Conservation (phyloP, 768 basidiomycete genomes). For the Rhizopogon vinicolor region DNA sequence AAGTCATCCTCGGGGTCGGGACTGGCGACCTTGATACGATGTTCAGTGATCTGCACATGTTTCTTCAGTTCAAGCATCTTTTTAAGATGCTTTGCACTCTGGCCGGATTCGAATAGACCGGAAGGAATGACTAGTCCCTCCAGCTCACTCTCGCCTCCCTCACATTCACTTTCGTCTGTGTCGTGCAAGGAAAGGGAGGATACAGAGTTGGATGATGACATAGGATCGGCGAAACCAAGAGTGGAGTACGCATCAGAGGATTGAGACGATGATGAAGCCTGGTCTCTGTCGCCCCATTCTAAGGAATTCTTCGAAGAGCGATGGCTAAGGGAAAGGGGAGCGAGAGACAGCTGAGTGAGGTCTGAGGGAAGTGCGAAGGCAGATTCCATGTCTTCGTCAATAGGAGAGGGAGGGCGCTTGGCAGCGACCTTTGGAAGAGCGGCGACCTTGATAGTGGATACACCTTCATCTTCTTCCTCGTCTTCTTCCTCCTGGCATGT, state of each 20-base stretch:
- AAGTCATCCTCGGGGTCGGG: slow-evolving; percentile 82
- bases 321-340: slow-evolving; percentile 70
- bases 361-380: slow-evolving; percentile 78
- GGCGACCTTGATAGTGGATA: slow-evolving; percentile 78
- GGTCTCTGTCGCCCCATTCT: slow-evolving; percentile 83
- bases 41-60: slow-evolving; percentile 50
- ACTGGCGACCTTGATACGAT: slow-evolving; percentile 45
- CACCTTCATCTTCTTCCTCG: slow-evolving; percentile 76
- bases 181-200: slow-evolving; percentile 62
- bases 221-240: slow-evolving; percentile 68
- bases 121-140: slow-evolving; percentile 80
- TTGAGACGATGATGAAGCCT: slow-evolving; percentile 68
- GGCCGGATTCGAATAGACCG: slow-evolving; percentile 69
- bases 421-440: slow-evolving; percentile 39
- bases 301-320: slow-evolving; percentile 79
- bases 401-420: slow-evolving; percentile 32
- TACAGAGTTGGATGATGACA: slow-evolving; percentile 67
- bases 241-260: slow-evolving; percentile 86
- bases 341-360: slow-evolving; percentile 77
- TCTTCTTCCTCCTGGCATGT: slow-evolving; percentile 42
- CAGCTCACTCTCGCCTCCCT: slow-evolving; percentile 68
- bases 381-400: slow-evolving; percentile 77
- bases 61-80: slow-evolving; percentile 53
- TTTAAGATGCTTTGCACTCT: slow-evolving; percentile 46
- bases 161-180: slow-evolving; percentile 66